Base-by-base conservation (phyloP, 2,329 filamentous ascomycete species). In the Colletotrichum sp. region DNA sequence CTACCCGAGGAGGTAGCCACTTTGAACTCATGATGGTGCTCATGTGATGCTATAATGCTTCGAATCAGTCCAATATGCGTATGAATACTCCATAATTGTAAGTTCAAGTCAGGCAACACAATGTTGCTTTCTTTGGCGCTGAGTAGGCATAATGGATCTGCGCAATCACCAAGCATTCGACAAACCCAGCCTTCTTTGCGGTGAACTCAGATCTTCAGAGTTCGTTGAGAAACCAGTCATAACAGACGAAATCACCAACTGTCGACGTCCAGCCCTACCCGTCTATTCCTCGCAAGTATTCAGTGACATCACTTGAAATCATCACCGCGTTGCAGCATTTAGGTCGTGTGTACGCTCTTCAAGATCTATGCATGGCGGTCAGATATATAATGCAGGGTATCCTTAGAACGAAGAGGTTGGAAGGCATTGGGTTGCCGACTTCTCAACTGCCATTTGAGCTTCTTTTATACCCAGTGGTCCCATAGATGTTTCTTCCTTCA, bases 401-500 rank as follows among this genome's bases (percentile, higher is more conserved):
- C 9, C 1, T 18, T 8, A 5, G 4, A 44, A 18, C 4, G 36
- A 28, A 8, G 28, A 28, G 8, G 28, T 28, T 28, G 28, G 28
- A 28, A 2, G 16, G 8, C 36, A 39, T 44, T 44, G 39, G 39
- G 2, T 44, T n/a, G 9, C 18, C 3, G 39, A n/a, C 9, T n/a
- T n/a, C 8, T 12, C 18, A 10, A 18, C 39, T n/a, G 36, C 9
- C 5, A 12, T 49, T 49, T 2, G 9, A n/a, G 5, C 39, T 12
- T 5, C 39, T n/a, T 6, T 9, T 44, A 49, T 12, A 49, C 0
- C 9, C 1, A 49, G 2, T 6, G 18, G 0, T n/a, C 9, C 39
- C 0, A n/a, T n/a, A 18, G 18, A 15, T 10, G 5, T 5, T 44
- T 3, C 18, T 0, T 7, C 8, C 39, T 16, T 44, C 16, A 9